Conservation (phyloP, 2,329 filamentous ascomycete species). For the Aspergillus versicolor region DNA sequence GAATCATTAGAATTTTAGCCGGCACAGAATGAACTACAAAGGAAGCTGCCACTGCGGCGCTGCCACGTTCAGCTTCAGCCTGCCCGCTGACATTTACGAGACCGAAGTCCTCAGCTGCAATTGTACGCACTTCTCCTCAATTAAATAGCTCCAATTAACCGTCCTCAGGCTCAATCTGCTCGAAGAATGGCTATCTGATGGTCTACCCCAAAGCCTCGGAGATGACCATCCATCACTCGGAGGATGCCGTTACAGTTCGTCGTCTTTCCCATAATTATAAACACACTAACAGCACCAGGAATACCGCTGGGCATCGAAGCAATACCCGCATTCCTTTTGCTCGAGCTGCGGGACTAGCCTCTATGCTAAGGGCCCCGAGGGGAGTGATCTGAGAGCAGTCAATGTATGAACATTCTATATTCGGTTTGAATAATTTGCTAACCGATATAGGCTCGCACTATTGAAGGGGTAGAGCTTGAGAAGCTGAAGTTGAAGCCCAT, state of each 20-base stretch:
- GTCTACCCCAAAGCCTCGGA: conserved; percentile 25
- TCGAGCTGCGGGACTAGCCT: conserved; percentile 31
- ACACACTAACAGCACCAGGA: conserved; percentile 9
- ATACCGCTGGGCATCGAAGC: conserved; percentile 28
- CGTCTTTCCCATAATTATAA: neutral
- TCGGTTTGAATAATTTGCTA: neutral
- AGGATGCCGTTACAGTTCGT: conserved; percentile 23
- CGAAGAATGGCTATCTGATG: conserved; percentile 30
- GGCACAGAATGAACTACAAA: neutral
- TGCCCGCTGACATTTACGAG: conserved; percentile 18
- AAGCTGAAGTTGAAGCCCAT: neutral
- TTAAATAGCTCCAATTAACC: neutral
- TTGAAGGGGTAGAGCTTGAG: neutral
- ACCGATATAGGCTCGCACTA: neutral
- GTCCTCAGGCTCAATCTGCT: conserved; percentile 29
- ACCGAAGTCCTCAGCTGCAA: conserved; percentile 20
- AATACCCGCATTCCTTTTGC: conserved; percentile 32
- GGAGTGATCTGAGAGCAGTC: conserved; percentile 23
- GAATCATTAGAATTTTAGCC: neutral
- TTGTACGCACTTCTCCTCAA: conserved; percentile 10
- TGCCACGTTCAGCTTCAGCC: conserved; percentile 21
- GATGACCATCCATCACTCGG: conserved; percentile 21
- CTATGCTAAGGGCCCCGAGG: conserved; percentile 23
- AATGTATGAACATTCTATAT: conserved; percentile 24
- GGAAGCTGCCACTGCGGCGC: conserved; percentile 24